Base-by-base conservation (phyloP, 192 early-diverging fungal species). In the Linnemannia exigua region DNA sequence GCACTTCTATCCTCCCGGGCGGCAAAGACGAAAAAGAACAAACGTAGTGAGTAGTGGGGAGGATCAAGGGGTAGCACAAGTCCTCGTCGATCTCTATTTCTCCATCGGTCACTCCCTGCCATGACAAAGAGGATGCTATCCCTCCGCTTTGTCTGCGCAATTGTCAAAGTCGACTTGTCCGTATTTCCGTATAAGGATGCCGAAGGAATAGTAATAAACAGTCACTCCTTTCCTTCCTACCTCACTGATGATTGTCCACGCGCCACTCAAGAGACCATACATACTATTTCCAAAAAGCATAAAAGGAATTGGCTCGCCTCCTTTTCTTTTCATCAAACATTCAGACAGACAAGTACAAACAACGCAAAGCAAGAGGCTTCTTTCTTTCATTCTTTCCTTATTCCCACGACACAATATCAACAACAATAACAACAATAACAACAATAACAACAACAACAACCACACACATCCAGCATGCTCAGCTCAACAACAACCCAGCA, bases 1-100 rank as follows among this genome's bases (percentile, higher is more conserved):
- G 58, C 58, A 63, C 28, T 63, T 63, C 58, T 63, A 63, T 63
- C 58, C 28, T 63, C 31, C 58, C 58, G 58, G 58, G 12, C 52
- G 58, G 28, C 54, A 61, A 61, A 9, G 25, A 28, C 54, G 1
- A 61, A 28, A 28, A 61, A 61, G 25, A 28, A 12, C 6, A 19
- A 17, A 3, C 15, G 3, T 52, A 20, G 11, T 8, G 28, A 31
- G 28, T 31, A 31, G 58, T 61, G 28, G 28, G 25, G 58, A 31
- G n/a, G 58, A 61, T 61, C 58, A 61, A 61, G 2, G 58, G 28
- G 58, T 6, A 9, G 9, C 41, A 44, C 41, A 44, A 3, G 3
- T 44, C 41, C 41, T 44, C 41, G 41, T 9, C 58, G 58, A 61
- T 31, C 25, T 61, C 5, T 44, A n/a, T n/a, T n/a, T n/a, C n/a